Percentiles rank a stretch among this genome's conserved stretches.
Evolutionary conservation across 768 basidiomycete species (phyloP).

Genomic region (Chiua virens): DNA sequence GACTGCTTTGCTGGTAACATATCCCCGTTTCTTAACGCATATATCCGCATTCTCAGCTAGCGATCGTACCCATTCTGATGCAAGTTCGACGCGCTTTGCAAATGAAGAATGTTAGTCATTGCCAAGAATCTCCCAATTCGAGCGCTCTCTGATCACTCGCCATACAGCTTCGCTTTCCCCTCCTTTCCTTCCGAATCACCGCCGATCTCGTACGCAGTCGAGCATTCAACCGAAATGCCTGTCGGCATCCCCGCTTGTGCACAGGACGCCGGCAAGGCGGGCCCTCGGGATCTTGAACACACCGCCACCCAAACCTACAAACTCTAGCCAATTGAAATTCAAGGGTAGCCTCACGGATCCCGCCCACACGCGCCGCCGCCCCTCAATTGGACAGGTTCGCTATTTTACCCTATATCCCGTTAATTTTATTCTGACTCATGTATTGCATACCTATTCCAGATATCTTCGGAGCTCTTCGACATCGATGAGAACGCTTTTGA

Average conservation of each 20-base stretch:
- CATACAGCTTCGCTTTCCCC: slow-evolving; percentile 54
- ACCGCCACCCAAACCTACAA: slow-evolving; percentile 65
- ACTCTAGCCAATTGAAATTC: slow-evolving; percentile 54
- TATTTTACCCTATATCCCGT: slow-evolving; percentile 3
- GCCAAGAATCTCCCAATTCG: slow-evolving; percentile 14
- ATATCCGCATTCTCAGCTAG: slow-evolving; percentile 50
- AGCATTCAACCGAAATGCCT: slow-evolving; percentile 39
- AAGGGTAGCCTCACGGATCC: slow-evolving; percentile 78
- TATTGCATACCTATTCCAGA: slow-evolving; percentile 29
- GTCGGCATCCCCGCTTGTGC: slow-evolving; percentile 24
- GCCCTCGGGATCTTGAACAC: slow-evolving; percentile 46
- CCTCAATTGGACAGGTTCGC: slow-evolving; percentile 39
- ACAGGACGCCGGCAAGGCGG: slow-evolving; percentile 34
- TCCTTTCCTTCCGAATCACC: slow-evolving; percentile 53
- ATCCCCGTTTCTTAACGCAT: slow-evolving; percentile 22
- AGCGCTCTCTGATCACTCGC: slow-evolving; percentile 18
- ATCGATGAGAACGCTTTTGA: slow-evolving; percentile 73
- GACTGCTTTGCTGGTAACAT: slow-evolving; percentile 1
- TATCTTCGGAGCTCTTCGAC: slow-evolving; percentile 62
- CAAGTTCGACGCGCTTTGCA: slow-evolving; percentile 47
- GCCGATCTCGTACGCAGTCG: slow-evolving; percentile 61
- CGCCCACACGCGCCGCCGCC: slow-evolving; percentile 47
- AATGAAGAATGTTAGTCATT: slow-evolving; percentile 48
- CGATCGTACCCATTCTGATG: slow-evolving; percentile 49
- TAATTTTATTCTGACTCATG: slow-evolving; percentile 18